phyloP scores from a whole-genome alignment of 805 yeast genomes.

The Phaffomyces antillensis region DNA sequence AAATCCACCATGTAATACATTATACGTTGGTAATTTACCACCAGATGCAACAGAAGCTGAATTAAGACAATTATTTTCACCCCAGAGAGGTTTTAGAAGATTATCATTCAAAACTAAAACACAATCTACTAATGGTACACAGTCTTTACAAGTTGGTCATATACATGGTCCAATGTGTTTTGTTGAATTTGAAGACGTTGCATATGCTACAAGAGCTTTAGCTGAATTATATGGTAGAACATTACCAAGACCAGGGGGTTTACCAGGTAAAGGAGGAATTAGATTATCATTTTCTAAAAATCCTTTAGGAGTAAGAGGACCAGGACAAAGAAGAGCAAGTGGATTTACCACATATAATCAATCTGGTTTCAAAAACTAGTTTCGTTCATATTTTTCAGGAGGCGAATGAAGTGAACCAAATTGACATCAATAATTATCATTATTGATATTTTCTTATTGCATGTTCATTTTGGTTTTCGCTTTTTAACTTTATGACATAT shows the following conservation, averaged over 20 bases:
- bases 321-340: constrained; percentile 37
- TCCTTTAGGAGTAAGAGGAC: constrained; percentile 93
- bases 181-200: constrained; percentile 96
- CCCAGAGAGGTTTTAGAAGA: constrained; percentile 88
- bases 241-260: constrained; percentile 69
- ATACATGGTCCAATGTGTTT: constrained; percentile 98
- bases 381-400: not conserved
- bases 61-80: constrained; percentile 75
- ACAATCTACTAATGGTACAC: constrained; percentile 30
- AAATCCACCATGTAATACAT: constrained; percentile 96
- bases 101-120: constrained; percentile 82
- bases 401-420: not conserved
- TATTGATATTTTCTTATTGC: not conserved
- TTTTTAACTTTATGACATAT: too few relatives aligned
- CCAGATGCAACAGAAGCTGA: constrained; percentile 96
- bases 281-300: constrained; percentile 91
- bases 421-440: not conserved
- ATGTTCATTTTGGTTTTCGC: too few relatives aligned
- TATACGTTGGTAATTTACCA: constrained; percentile 94
- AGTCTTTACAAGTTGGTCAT: constrained; percentile 22
- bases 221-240: constrained; percentile 93
- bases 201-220: constrained; percentile 85
- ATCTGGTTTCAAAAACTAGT: constrained; percentile 6
- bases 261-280: constrained; percentile 83
- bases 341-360: constrained; percentile 13